Evolutionary conservation across 768 basidiomycete species (phyloP), one percentile per base, ranked within the genome.

Genomic region (Glaciozyma martinii): DNA sequence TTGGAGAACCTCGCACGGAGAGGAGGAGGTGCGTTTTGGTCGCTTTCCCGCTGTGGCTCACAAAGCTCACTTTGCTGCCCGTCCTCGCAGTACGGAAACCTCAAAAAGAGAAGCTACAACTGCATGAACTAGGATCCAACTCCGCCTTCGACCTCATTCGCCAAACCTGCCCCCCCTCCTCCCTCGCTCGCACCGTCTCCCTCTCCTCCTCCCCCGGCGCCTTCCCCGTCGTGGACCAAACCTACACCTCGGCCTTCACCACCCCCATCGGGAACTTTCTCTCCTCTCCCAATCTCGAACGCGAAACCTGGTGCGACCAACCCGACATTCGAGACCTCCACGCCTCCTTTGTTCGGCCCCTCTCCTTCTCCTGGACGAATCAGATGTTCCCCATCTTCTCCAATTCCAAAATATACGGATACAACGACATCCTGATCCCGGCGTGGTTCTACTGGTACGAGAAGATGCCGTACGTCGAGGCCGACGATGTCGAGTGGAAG

Each of bases 251-350:
- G 29, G 5, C 37, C 23, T 65, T 65, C 59, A 52, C 59, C 12
- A 49, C 46, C 32, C 23, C 59, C 2, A 40, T 42, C 46, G 63
- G 59, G 23, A 7, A 29, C 57, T 65, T 65, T 37, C 44, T 65
- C 59, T 1, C 37, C 7, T 8, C 30, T 8, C 54, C 43, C 27
- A 27, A 49, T 12, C 44, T 43, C 46, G 63, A 65, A 29, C 63
- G 59, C 23, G 19, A 12, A 15, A 32, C 63, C 27, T 65, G 63
- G 59, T 65, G 63, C 59, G 63, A 56, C 29, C 63, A 65, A 49
- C 63, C 63, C 46, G 63, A 65, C 54, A 19, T 65, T 21, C 63
- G 50, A 8, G 59, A 60, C 43, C 63, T 65, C 25, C 59, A 60
- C 27, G 53, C 54, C 42, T 29, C 54, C 25, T 52, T 56, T 23